These are phyloP conservation scores for Elsinoe fawcettii DNA, from an alignment of 2,329 filamentous ascomycete genomes.

Conservation along the genomic window DNA sequence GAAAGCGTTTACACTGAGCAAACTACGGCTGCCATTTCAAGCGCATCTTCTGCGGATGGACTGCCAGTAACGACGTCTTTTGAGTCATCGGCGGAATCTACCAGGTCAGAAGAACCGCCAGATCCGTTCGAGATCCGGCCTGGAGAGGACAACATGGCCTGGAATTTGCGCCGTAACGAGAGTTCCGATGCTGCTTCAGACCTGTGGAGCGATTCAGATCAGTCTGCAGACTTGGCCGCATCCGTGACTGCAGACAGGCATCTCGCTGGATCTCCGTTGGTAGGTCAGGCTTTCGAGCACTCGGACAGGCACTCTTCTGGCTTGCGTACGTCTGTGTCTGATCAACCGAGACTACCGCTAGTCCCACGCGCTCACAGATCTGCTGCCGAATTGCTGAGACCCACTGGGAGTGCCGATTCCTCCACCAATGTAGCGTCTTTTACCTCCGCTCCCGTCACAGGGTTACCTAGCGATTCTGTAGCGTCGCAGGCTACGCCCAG, in stretches of 20 bases:
- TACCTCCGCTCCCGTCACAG: not conserved
- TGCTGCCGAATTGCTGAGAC: not conserved
- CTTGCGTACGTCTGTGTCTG: not conserved
- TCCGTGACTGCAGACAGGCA: constrained; percentile 18
- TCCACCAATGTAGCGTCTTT: not conserved
- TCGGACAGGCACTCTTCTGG: not conserved
- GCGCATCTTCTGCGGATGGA: not conserved
- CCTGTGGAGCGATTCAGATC: constrained; percentile 28
- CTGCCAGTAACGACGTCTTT: not conserved
- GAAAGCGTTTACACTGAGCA: not conserved
- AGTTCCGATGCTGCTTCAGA: constrained; percentile 22
- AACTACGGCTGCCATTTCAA: not conserved
- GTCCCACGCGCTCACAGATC: not conserved
- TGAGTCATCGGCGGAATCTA: not conserved
- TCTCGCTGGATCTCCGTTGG: not conserved
- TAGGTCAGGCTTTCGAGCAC: not conserved
- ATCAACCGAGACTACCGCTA: not conserved
- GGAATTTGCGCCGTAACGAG: constrained; percentile 28
- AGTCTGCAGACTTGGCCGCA: constrained; percentile 26
- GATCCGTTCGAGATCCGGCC: constrained; percentile 27
- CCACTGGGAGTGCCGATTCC: not conserved
- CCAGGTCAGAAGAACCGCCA: not conserved
- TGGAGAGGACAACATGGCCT: constrained; percentile 33
- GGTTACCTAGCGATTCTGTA: not conserved
- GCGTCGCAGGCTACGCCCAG: not conserved